phyloP scores from a whole-genome alignment of 768 basidiomycete genomes.

The Sutorius australiensis region DNA sequence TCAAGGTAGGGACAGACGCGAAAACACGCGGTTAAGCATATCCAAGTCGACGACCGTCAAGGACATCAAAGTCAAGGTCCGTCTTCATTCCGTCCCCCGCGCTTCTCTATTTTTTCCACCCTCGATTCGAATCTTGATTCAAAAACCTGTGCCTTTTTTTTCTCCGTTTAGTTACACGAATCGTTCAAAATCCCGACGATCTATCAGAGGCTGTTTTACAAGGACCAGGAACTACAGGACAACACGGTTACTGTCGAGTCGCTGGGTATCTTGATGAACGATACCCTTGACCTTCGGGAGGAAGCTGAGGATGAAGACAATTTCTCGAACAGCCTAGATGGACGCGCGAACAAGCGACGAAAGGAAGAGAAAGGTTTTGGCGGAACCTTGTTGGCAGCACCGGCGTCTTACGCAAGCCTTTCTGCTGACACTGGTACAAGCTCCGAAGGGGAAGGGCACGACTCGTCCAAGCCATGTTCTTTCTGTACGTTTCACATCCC shows the following conservation, averaged over 20 bases:
- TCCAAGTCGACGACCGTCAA: slow-evolving; percentile 67
- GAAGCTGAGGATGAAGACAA: slow-evolving; percentile 59
- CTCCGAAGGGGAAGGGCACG: slow-evolving; percentile 31
- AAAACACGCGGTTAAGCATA: slow-evolving; percentile 51
- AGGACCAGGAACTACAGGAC: slow-evolving; percentile 60
- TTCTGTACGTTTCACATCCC: slow-evolving; percentile 60
- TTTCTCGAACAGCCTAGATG: slow-evolving; percentile 47
- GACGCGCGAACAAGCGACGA: slow-evolving; percentile 38
- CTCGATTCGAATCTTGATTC: not conserved
- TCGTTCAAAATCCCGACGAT: slow-evolving; percentile 68
- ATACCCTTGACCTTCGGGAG: slow-evolving; percentile 62
- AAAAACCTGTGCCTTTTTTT: not conserved
- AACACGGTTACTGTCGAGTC: slow-evolving; percentile 49
- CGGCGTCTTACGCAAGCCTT: slow-evolving; percentile 27
- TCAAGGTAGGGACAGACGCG: slow-evolving; percentile 48
- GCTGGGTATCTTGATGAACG: slow-evolving; percentile 57
- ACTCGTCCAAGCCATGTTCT: slow-evolving; percentile 42
- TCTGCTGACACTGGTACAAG: slow-evolving; percentile 31
- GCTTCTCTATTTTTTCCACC: not conserved
- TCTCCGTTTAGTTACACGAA: slow-evolving; percentile 49
- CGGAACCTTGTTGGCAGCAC: slow-evolving; percentile 64
- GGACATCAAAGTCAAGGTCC: slow-evolving; percentile 72
- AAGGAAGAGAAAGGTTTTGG: slow-evolving; percentile 66
- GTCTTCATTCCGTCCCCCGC: slow-evolving; percentile 13
- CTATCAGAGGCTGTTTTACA: slow-evolving; percentile 66